Conservation (phyloP, 192 early-diverging fungal genomes). For the Geosiphon pyriformis region DNA sequence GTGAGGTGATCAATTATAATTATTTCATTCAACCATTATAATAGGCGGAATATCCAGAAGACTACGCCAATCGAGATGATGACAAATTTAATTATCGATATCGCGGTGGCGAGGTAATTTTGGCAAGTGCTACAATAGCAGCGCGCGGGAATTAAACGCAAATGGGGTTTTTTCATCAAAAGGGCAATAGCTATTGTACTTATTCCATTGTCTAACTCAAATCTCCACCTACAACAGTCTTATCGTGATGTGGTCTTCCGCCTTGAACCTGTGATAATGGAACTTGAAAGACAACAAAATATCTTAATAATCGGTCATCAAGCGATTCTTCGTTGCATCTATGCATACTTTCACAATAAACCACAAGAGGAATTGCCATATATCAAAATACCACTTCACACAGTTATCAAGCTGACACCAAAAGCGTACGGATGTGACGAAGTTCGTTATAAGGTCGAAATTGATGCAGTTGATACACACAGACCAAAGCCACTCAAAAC, state of each 20-base stretch:
- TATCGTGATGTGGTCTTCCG: slow-evolving; percentile 95
- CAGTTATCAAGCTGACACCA: slow-evolving; percentile 93
- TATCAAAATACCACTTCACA: slow-evolving; percentile 97
- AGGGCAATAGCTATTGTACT: background rate
- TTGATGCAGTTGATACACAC: slow-evolving; percentile 97
- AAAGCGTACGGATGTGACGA: slow-evolving; percentile 95
- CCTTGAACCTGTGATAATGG: slow-evolving; percentile 98
- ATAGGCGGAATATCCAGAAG: slow-evolving; percentile 79
- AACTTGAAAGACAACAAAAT: slow-evolving; percentile 93
- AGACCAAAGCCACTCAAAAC: slow-evolving; percentile 57
- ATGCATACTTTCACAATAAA: slow-evolving; percentile 95
- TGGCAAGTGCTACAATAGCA: too few relatives aligned
- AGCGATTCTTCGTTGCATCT: slow-evolving; percentile 94
- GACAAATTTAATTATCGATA: slow-evolving; percentile 96
- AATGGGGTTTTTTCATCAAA: too few relatives aligned
- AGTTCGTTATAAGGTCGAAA: slow-evolving; percentile 89
- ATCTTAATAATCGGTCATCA: slow-evolving; percentile 98
- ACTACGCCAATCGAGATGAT: slow-evolving; percentile 89
- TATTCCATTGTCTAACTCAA: background rate
- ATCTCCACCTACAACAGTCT: slow-evolving; percentile 40
- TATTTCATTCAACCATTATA: background rate
- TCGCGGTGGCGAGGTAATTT: slow-evolving; percentile 59
- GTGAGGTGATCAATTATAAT: background rate
- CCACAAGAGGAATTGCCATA: slow-evolving; percentile 95
- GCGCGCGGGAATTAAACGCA: too few relatives aligned